A percentile compares a stretch with the other conserved stretches of the same genome.
Conservation (phyloP, 805 yeast species). For the Saccharomycopsis sp. region DNA sequence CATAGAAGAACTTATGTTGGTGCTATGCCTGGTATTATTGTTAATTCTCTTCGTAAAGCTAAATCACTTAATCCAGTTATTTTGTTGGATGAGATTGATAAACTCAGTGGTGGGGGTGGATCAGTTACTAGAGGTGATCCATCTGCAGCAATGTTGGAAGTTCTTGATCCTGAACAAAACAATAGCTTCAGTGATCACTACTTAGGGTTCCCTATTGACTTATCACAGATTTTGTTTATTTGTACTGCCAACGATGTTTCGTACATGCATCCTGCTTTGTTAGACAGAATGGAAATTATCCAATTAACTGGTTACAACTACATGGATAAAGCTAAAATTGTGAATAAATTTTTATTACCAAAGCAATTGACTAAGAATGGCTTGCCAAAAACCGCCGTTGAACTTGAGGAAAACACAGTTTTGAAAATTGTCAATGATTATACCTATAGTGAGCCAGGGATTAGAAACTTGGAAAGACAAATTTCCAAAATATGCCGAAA, state of each 20-base stretch:
- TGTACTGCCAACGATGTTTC: slow-evolving; percentile 81
- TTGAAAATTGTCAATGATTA: slow-evolving; percentile 57
- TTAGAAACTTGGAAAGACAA: slow-evolving; percentile 68
- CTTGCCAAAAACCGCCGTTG: slow-evolving; percentile 29
- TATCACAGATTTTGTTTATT: slow-evolving; percentile 72
- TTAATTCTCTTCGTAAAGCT: slow-evolving; percentile 70
- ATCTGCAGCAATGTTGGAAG: slow-evolving; percentile 81
- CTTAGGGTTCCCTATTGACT: slow-evolving; percentile 77
- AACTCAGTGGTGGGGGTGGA: slow-evolving; percentile 50
- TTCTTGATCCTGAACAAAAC: slow-evolving; percentile 87
- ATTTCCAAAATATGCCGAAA: slow-evolving; percentile 73
- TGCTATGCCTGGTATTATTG: slow-evolving; percentile 80
- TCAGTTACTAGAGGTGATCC: slow-evolving; percentile 67
- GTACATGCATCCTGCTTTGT: slow-evolving; percentile 65
- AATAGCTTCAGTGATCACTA: slow-evolving; percentile 71
- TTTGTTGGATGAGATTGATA: slow-evolving; percentile 79
- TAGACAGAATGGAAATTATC: slow-evolving; percentile 80
- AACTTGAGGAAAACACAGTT: slow-evolving; percentile 43
- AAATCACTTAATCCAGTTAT: slow-evolving; percentile 79
- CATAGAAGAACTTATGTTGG: slow-evolving; percentile 90
- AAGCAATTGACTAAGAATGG: slow-evolving; percentile 70
- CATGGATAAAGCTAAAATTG: slow-evolving; percentile 69
- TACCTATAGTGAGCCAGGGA: slow-evolving; percentile 76
- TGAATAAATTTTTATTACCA: slow-evolving; percentile 60
- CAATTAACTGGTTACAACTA: slow-evolving; percentile 74